Evolutionary conservation across 257 asterid genomes (phyloP).

Genomic region (Ophiorrhiza pumila): DNA sequence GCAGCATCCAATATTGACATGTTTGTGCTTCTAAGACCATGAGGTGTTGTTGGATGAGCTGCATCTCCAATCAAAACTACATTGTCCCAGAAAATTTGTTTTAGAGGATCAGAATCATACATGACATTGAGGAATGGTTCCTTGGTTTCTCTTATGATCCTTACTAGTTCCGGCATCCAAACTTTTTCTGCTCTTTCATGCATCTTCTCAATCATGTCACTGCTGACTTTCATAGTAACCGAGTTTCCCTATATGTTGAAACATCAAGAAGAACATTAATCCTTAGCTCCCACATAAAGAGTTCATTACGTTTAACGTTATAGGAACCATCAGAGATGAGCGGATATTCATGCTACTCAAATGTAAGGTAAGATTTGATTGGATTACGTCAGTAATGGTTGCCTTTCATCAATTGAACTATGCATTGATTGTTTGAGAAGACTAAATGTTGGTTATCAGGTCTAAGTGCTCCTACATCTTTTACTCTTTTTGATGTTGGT

Average conservation of each 20-base stretch:
- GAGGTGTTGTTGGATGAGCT: conserved; percentile 93
- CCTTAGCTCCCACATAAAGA: neutral
- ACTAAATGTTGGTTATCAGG: neutral
- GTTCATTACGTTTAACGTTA: neutral
- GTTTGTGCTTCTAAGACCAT: conserved; percentile 91
- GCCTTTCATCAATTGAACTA: neutral
- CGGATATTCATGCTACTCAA: neutral
- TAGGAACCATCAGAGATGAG: neutral
- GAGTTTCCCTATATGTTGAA: conserved; percentile 58
- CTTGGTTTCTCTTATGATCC: conserved; percentile 51
- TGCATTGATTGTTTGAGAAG: neutral
- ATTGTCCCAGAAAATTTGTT: conserved; percentile 56
- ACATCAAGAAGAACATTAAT: conserved; percentile 4
- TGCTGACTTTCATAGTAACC: conserved; percentile 60
- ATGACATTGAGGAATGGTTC: conserved; percentile 71
- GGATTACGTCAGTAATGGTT: neutral
- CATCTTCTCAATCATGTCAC: conserved; percentile 48
- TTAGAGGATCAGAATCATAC: conserved; percentile 66
- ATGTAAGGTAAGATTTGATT: neutral
- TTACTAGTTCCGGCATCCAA: conserved; percentile 63
- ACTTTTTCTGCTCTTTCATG: conserved; percentile 54
- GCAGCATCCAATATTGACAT: conserved; percentile 86
- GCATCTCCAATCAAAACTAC: conserved; percentile 84
- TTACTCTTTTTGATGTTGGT: neutral
- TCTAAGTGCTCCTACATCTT: neutral